Evolutionary conservation across 306 rosid genomes (phyloP), one percentile per base, ranked within the genome.

Genomic region (Psophocarpus tetragonolobus): DNA sequence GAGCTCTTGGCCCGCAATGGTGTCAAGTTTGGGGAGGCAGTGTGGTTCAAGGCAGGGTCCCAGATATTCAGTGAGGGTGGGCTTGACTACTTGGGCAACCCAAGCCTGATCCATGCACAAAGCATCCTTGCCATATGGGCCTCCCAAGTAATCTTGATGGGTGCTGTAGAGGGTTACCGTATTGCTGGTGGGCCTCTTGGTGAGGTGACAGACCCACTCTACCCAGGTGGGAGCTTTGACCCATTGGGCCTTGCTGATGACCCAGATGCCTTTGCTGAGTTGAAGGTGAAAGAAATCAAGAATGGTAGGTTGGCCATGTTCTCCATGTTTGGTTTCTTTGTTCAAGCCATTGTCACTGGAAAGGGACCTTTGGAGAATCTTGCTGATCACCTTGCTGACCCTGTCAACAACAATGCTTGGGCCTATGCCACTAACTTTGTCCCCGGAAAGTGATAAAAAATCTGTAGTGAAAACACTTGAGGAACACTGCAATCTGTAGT

Each of bases 61-160:
- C 79, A 74, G 3, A 74, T 74, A 4, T 74, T 74, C 44, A 74
- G 69, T 5, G 58, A 74, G 3, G 78, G 78, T 29, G 78, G 69
- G 12, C 68, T 73, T 39, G 57, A 73, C 68, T 73, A 73, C 78
- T 73, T 73, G 57, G 78, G 68, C 13, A 74, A 74, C 79, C 79
- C 68, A 60, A 74, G 60, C 70, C 32, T 74, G 18, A 2, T 74
- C 45, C 70, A 74, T 2, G 79, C 79, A 17, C 79, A 74, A 1
- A 74, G 74, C 60, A 69, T 69, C 17, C 74, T 69, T 69, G 74
- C 74, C 17, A 69, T 69, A 0, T 74, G 58, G 78, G 78, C 78
- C 39, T 0, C 20, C 17, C 78, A 74, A 42, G 70, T 74, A 10
- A 27, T 74, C 14, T 60, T 74, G 44, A 74, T 74, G 79, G 79